Conservation (phyloP, 768 basidiomycete genomes). For the Pleurotus sapidus region DNA sequence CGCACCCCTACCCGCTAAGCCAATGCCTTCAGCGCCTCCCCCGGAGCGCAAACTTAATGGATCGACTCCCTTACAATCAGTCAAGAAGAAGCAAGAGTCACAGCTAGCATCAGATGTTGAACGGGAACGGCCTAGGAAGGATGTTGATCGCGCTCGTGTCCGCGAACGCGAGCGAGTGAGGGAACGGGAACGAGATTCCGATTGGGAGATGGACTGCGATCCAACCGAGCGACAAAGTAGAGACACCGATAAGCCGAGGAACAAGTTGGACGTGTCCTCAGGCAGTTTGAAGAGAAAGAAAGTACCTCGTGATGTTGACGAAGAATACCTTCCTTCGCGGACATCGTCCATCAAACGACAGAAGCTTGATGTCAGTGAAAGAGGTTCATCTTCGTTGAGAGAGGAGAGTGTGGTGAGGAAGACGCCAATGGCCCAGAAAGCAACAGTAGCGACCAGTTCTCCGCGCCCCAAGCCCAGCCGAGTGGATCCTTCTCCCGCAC, state of each 20-base stretch:
- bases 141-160: slow-evolving; percentile 9
- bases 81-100: slow-evolving; percentile 14
- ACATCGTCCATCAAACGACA: slow-evolving; percentile 35
- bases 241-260: not conserved
- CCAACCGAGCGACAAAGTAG: not conserved
- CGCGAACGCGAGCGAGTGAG: slow-evolving; percentile 7
- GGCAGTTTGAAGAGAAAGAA: slow-evolving; percentile 39
- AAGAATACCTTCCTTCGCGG: slow-evolving; percentile 19
- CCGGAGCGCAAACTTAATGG: slow-evolving; percentile 20
- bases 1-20: slow-evolving; percentile 30
- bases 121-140: slow-evolving; percentile 13
- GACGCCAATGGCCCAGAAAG: slow-evolving; percentile 34
- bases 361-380: slow-evolving; percentile 32
- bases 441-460: slow-evolving; percentile 13
- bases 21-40: slow-evolving; percentile 23
- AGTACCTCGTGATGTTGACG: slow-evolving; percentile 24
- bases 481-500: slow-evolving; percentile 33
- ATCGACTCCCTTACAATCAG: slow-evolving; percentile 9
- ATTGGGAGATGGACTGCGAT: slow-evolving; percentile 9
- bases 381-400: slow-evolving; percentile 10
- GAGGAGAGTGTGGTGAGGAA: slow-evolving; percentile 8
- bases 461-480: slow-evolving; percentile 12
- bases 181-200: slow-evolving; percentile 18
- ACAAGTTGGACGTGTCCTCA: not conserved
- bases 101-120: slow-evolving; percentile 15